These are phyloP conservation scores for Fusarium austroafricanum DNA, from an alignment of 2,329 filamentous ascomycete genomes.

Conservation along the genomic window DNA sequence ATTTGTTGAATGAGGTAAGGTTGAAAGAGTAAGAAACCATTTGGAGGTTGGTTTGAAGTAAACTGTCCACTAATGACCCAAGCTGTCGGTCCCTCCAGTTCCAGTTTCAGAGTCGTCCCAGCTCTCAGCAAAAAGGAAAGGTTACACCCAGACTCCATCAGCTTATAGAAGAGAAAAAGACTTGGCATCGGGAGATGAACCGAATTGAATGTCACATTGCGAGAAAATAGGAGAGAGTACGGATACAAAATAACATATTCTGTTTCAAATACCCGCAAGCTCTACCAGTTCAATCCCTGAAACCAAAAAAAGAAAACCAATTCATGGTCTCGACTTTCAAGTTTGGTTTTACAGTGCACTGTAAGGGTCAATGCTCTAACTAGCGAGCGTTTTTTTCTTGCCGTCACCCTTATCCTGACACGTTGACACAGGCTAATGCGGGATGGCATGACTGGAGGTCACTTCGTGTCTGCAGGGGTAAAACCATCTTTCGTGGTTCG, in stretches of 20 bases:
- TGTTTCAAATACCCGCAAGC: constrained; percentile 21
- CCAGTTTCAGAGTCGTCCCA: constrained; percentile 12
- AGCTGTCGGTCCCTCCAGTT: constrained; percentile 12
- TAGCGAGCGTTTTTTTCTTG: constrained; percentile 13
- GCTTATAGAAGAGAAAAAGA: background rate
- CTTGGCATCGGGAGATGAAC: constrained; percentile 12
- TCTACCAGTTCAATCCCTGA: constrained; percentile 7
- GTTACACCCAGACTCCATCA: constrained; percentile 20
- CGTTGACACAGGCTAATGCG: constrained; percentile 23
- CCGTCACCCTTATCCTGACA: constrained; percentile 13
- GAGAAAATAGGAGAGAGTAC: constrained; percentile 4
- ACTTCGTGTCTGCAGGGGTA: constrained; percentile 17
- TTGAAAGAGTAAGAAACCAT: background rate
- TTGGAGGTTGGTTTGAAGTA: constrained; percentile 10
- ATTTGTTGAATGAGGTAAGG: background rate
- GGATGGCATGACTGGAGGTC: constrained; percentile 18
- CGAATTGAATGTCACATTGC: constrained; percentile 24
- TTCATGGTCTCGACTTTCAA: constrained; percentile 11
- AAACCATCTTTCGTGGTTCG: background rate
- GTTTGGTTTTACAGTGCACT: background rate
- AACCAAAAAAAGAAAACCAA: constrained; percentile 11
- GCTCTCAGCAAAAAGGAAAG: background rate
- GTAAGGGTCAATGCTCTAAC: constrained; percentile 9
- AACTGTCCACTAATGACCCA: constrained; percentile 5
- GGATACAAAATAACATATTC: background rate